Conservation (phyloP, 345 rosid species). For the Firmiana major region DNA sequence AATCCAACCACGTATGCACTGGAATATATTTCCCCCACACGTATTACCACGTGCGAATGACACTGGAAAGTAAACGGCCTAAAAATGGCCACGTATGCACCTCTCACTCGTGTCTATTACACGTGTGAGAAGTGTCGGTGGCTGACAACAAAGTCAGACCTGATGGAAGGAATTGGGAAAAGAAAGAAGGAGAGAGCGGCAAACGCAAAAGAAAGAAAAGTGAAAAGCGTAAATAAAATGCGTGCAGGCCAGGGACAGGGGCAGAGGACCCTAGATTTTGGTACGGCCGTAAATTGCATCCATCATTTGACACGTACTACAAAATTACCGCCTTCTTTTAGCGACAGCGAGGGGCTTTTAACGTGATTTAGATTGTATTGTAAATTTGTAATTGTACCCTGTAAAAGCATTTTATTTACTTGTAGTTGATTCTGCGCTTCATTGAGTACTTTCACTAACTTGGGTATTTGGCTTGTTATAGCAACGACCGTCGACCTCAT, state of each 20-base stretch:
- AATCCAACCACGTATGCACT: neutral
- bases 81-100: neutral
- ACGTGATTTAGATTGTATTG: neutral
- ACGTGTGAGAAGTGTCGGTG: conserved; percentile 15
- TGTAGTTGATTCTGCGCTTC: neutral
- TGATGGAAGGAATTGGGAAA: neutral
- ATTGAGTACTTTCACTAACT: neutral
- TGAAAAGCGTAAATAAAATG: neutral
- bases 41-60: neutral
- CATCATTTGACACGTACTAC: neutral
- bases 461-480: neutral
- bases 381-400: too few relatives aligned
- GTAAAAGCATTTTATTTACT: too few relatives aligned
- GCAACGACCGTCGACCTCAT: neutral
- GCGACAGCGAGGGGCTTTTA: neutral
- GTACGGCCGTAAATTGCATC: neutral
- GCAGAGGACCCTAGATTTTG: neutral
- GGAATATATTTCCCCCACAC: neutral
- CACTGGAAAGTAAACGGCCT: neutral
- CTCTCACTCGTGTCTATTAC: neutral
- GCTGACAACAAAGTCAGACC: conserved; percentile 11
- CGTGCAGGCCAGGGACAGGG: neutral
- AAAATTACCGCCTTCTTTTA: neutral
- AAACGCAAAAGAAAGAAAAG: neutral
- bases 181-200: neutral